Percentiles rank a stretch among this genome's conserved stretches.
Conservation (phyloP, 805 yeast genomes). For the Ogataea henricii region DNA sequence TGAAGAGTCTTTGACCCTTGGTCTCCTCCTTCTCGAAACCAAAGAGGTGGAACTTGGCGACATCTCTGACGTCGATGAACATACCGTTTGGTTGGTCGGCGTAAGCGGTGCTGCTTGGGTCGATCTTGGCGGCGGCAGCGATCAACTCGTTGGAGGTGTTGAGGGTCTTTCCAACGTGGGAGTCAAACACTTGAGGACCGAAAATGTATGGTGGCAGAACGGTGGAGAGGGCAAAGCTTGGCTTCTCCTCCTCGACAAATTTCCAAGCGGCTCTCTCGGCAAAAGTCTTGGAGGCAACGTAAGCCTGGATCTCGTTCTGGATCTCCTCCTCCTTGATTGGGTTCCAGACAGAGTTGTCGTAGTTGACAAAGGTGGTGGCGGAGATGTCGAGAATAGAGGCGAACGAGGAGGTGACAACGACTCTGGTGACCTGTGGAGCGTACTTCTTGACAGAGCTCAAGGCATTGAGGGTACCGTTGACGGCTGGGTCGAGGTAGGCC, state of each 20-base stretch:
- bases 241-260: slow-evolving; percentile 36
- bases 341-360: slow-evolving; percentile 40
- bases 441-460: slow-evolving; percentile 40
- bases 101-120: slow-evolving; percentile 23
- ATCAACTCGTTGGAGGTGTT: slow-evolving; percentile 38
- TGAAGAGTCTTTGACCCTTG: slow-evolving; percentile 37
- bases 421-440: slow-evolving; percentile 43
- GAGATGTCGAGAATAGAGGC: slow-evolving; percentile 41
- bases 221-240: slow-evolving; percentile 34
- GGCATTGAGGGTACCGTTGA: slow-evolving; percentile 47
- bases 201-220: slow-evolving; percentile 40
- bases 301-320: slow-evolving; percentile 33
- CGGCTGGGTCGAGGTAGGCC: slow-evolving; percentile 48
- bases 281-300: slow-evolving; percentile 40
- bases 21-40: slow-evolving; percentile 14
- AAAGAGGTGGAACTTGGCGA: slow-evolving; percentile 50
- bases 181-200: slow-evolving; percentile 48
- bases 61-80: slow-evolving; percentile 41
- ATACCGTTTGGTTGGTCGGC: slow-evolving; percentile 31
- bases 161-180: slow-evolving; percentile 22
- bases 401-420: slow-evolving; percentile 52
- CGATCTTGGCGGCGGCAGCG: slow-evolving; percentile 33
- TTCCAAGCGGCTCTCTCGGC: slow-evolving; percentile 49
- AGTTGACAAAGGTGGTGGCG: slow-evolving; percentile 15
- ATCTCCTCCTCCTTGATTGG: slow-evolving; percentile 28